Evolutionary conservation across 2,329 filamentous ascomycete species (phyloP).

Genomic region (Clonostachys rhizophaga): DNA sequence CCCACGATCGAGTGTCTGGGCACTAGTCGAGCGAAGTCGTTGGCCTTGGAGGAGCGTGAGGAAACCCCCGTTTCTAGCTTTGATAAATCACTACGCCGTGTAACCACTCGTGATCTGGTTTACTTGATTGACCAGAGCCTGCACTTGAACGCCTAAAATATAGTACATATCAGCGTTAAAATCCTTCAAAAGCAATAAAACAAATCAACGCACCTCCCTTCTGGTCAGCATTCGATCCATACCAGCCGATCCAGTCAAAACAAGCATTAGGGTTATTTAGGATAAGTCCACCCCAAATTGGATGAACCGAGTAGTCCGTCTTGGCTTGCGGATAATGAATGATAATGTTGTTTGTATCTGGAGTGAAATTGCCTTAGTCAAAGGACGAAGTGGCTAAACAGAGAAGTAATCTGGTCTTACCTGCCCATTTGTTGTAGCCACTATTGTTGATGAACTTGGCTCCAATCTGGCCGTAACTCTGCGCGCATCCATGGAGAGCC

Average conservation of each 20-base stretch:
- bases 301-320: background rate
- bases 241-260: slow-evolving; percentile 6
- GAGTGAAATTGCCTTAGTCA: background rate
- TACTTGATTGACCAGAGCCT: slow-evolving; percentile 1
- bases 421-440: slow-evolving; percentile 5
- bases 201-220: slow-evolving; percentile 2
- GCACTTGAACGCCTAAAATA: slow-evolving; percentile 1
- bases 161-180: background rate
- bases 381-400: background rate
- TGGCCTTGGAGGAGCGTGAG: too few relatives aligned
- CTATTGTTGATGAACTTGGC: slow-evolving; percentile 3
- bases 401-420: background rate
- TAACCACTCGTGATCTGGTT: slow-evolving; percentile 9
- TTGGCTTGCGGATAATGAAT: slow-evolving; percentile 3
- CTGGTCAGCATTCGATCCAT: slow-evolving; percentile 5
- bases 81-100: background rate
- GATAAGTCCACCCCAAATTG: slow-evolving; percentile 1
- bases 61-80: too few relatives aligned
- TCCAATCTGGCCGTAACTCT: background rate
- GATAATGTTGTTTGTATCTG: slow-evolving; percentile 3
- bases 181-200: background rate
- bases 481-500: slow-evolving; percentile 5
- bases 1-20: too few relatives aligned
- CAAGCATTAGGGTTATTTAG: slow-evolving; percentile 5
- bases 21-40: too few relatives aligned